Evolutionary conservation across 2,329 filamentous ascomycete species (phyloP), one percentile per base, ranked within the genome.

Genomic region (Penicillium polonicum): DNA sequence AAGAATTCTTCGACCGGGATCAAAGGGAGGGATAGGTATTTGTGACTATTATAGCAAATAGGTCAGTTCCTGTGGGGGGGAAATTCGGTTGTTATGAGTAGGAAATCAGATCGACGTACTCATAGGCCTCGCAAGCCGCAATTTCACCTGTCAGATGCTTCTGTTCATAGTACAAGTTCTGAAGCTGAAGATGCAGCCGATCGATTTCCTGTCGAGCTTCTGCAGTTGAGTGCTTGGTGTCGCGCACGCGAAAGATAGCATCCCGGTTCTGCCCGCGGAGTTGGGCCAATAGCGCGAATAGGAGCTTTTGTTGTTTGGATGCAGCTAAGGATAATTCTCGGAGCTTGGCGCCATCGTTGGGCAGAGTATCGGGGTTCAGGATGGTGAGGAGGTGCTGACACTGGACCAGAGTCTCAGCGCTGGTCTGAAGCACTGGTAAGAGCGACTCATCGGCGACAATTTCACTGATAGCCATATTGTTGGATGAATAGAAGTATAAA

Each of bases 101-200:
- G 31, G 44, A 53, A 31, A 29, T 52, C n/a, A 23, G 17, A 38
- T 45, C 25, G 13, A 83, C 90, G 61, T 78, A 96, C 91, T 96
- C 90, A 68, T 95, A 97, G 51, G 88, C 89, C 72, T 96, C 90
- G 74, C 94, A 97, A 9, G 90, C 91, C 0, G 85, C 81, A 60
- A 99, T 97, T 76, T 99, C 94, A 48, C 90, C 90, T 63, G 90
- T 86, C 54, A 99, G 79, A 74, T 97, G 92, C 54, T 91, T 83
- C 78, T 97, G 92, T 75, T 99, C 93, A 71, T 99, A 99, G 74
- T 94, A 95, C 8, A 99, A 79, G 70, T 99, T 99, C 76, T 97
- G 93, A 55, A 99, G 82, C 70, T 96, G 90, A 38, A 99, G 82
- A 72, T 97, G 92, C 60, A 99, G 81, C 49, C 88, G 86, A 72